Evolutionary conservation across 495 filamentous ascomycete species (phyloP), one percentile per base, ranked within the genome.

Genomic region (Haplographium delicatum): DNA sequence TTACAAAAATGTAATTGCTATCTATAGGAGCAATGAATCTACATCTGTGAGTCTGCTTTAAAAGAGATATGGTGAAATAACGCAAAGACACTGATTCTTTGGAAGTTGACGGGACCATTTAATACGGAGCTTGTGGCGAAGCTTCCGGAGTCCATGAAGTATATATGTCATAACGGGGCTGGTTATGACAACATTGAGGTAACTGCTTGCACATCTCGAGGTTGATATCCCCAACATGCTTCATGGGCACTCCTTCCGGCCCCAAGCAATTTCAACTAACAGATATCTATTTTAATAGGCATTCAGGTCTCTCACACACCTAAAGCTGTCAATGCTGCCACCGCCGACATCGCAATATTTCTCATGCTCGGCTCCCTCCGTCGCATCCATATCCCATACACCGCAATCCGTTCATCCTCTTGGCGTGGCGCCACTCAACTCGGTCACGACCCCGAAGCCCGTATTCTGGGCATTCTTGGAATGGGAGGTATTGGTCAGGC

Each of bases 401-500:
- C 73, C 39, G 75, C 83, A 16, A 69, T 89, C 11, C 74, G 84
- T 5, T 67, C 72, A 33, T 84, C 83, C 54, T 64, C 68, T 49
- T 82, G 77, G 77, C 66, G 75, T 20, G 72, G 65, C 8, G 26
- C 58, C 5, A 49, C 57, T 13, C 58, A 58, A 15, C 59, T 73
- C 10, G 73, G 73, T 9, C 63, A 71, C 19, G 73, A 78, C 19
- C 88, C 88, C 6, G 69, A 81, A 50, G 78, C 76, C 11, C 90
- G 91, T 62, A 69, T 75, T 0, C 73, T 94, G 0, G 89, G 88
- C 2, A 87, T 95, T 49, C 61, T 95, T 30, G 89, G 89, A 6
- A 91, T 95, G 86, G 89, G 89, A 7, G 88, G 89, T 0, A 95
- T 95, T 44, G 89, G 89, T 1, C 71, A 78, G 3, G 75, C 80